A percentile compares a stretch with the other conserved stretches of the same genome.
These are phyloP conservation scores for Brassica incana DNA, from an alignment of 345 rosid species.

Conservation along the genomic window DNA sequence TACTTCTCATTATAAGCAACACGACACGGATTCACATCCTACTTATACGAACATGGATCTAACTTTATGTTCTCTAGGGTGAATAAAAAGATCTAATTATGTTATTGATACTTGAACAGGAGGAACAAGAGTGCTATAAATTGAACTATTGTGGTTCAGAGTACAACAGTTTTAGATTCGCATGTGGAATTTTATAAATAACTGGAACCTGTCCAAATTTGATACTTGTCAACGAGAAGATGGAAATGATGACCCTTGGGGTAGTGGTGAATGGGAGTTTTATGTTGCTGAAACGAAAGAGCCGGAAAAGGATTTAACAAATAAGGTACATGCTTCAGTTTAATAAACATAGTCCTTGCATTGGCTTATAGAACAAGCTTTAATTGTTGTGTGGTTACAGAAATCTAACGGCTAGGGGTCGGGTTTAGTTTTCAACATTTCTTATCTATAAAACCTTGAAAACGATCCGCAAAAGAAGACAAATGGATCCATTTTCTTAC, in stretches of 20 bases:
- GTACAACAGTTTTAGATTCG: not conserved
- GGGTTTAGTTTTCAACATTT: too few relatives aligned
- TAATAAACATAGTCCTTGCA: not conserved
- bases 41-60: not conserved
- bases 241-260: not conserved
- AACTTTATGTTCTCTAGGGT: too few relatives aligned
- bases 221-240: not conserved
- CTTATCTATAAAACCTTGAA: too few relatives aligned
- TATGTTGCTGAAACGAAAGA: not conserved
- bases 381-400: too few relatives aligned
- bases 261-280: not conserved
- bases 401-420: too few relatives aligned
- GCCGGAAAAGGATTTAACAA: not conserved
- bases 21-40: too few relatives aligned
- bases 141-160: not conserved
- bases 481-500: too few relatives aligned
- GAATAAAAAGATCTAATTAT: too few relatives aligned
- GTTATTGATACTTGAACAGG: too few relatives aligned
- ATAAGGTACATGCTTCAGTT: not conserved
- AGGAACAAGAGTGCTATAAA: not conserved
- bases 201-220: not conserved
- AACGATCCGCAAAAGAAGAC: too few relatives aligned
- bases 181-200: not conserved
- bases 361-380: not conserved
- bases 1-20: too few relatives aligned